A percentile compares a stretch with the other conserved stretches of the same genome.
Evolutionary conservation across 345 rosid species (phyloP).

Genomic region (Euphorbia lathyris): DNA sequence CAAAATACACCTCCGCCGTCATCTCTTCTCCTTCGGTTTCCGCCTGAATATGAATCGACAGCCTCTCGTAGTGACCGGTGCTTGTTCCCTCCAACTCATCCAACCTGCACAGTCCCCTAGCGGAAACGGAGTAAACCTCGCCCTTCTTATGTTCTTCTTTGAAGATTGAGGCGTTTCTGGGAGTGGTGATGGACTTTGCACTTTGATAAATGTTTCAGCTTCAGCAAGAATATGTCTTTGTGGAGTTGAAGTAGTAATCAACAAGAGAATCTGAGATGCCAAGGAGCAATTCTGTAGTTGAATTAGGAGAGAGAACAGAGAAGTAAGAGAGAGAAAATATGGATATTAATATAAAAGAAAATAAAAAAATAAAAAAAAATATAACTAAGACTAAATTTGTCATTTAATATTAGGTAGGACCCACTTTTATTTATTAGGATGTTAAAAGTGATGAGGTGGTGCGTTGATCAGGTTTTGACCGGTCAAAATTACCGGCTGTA

Average conservation of each 20-base stretch:
- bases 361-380: too few relatives aligned
- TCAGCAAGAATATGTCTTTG: background rate
- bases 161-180: background rate
- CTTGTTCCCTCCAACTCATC: constrained; percentile 64
- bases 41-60: constrained; percentile 27
- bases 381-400: too few relatives aligned
- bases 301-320: too few relatives aligned
- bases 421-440: too few relatives aligned
- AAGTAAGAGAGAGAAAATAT: too few relatives aligned
- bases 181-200: constrained; percentile 7
- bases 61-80: constrained; percentile 69
- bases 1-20: constrained; percentile 60
- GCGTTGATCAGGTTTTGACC: too few relatives aligned
- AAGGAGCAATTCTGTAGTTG: constrained; percentile 23
- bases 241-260: background rate
- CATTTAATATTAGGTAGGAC: too few relatives aligned
- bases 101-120: constrained; percentile 40
- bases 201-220: constrained; percentile 17
- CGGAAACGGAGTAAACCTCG: constrained; percentile 63
- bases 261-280: constrained; percentile 14
- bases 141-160: constrained; percentile 28
- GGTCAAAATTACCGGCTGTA: too few relatives aligned
- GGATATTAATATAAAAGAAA: too few relatives aligned
- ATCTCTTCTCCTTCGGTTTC: constrained; percentile 8
- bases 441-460: too few relatives aligned